phyloP scores from a whole-genome alignment of 2,329 filamentous ascomycete genomes.

The Blastomyces gilchristii region DNA sequence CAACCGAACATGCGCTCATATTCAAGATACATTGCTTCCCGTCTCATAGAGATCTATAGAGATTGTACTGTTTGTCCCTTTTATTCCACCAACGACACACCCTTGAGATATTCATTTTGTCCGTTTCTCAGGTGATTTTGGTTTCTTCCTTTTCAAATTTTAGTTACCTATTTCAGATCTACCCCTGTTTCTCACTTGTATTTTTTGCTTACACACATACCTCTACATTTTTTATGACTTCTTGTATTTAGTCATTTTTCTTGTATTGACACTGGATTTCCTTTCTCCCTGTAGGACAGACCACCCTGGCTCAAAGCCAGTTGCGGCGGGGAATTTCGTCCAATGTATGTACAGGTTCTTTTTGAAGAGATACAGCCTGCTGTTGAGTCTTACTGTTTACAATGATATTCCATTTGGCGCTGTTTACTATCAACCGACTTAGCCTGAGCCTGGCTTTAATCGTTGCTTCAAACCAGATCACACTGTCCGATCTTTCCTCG shows the following conservation, averaged over 20 bases:
- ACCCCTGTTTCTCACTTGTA: background rate
- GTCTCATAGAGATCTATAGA: slow-evolving; percentile 1
- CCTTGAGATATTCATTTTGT: background rate
- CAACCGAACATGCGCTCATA: background rate
- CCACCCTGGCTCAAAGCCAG: background rate
- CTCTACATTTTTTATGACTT: background rate
- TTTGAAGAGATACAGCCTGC: background rate
- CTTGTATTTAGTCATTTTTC: background rate
- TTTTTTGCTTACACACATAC: background rate
- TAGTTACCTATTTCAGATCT: background rate
- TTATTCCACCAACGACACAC: background rate
- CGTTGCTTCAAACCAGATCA: background rate
- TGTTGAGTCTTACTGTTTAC: background rate
- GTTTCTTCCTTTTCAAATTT: background rate
- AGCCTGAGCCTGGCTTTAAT: background rate
- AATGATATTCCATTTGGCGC: background rate
- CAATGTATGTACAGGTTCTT: background rate
- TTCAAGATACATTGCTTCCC: background rate
- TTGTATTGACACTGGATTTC: background rate
- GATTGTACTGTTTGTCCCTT: background rate
- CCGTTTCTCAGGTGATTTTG: background rate
- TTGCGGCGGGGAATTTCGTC: background rate
- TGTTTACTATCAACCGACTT: background rate
- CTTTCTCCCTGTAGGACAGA: background rate
- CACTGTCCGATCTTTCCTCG: background rate